phyloP scores from a whole-genome alignment of 2,329 filamentous ascomycete genomes.

The Pseudogymnoascus pannorum region DNA sequence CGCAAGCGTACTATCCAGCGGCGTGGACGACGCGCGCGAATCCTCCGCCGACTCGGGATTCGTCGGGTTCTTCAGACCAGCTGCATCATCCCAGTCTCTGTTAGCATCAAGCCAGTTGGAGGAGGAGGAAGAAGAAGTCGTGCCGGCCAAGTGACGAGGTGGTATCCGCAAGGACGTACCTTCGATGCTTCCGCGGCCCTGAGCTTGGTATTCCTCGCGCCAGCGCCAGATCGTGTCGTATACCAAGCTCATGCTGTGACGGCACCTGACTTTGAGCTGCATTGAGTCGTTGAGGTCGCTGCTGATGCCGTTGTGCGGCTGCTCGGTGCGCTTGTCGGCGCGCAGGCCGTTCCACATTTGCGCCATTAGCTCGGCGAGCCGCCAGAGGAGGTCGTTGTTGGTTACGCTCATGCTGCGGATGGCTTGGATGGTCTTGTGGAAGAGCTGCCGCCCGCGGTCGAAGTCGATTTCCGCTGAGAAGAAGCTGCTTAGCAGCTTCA shows the following conservation, averaged over 20 bases:
- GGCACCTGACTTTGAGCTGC: conserved; percentile 73
- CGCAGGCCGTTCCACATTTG: conserved; percentile 69
- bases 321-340: conserved; percentile 36
- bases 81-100: conserved; percentile 32
- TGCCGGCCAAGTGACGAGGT: conserved; percentile 14
- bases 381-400: conserved; percentile 71
- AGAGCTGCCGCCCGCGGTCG: conserved; percentile 58
- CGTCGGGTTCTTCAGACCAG: conserved; percentile 77
- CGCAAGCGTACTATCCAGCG: conserved; percentile 53
- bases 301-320: too few species aligned
- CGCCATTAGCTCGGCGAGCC: conserved; percentile 76
- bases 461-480: conserved; percentile 67
- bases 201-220: conserved; percentile 70
- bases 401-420: conserved; percentile 68
- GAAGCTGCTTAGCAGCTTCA: conserved; percentile 72
- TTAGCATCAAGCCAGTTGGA: conserved; percentile 20
- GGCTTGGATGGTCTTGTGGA: conserved; percentile 62
- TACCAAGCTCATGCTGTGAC: conserved; percentile 78
- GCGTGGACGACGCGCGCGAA: conserved; percentile 61
- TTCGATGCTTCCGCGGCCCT: conserved; percentile 63
- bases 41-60: conserved; percentile 73
- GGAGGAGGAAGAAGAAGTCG: conserved; percentile 23
- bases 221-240: conserved; percentile 83
- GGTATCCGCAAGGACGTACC: conserved; percentile 43
- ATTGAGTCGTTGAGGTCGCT: conserved; percentile 56